Percentiles rank a stretch among this genome's conserved stretches.
Conservation (phyloP, 352 stramenopile species). For the Pythium sukuiense region DNA sequence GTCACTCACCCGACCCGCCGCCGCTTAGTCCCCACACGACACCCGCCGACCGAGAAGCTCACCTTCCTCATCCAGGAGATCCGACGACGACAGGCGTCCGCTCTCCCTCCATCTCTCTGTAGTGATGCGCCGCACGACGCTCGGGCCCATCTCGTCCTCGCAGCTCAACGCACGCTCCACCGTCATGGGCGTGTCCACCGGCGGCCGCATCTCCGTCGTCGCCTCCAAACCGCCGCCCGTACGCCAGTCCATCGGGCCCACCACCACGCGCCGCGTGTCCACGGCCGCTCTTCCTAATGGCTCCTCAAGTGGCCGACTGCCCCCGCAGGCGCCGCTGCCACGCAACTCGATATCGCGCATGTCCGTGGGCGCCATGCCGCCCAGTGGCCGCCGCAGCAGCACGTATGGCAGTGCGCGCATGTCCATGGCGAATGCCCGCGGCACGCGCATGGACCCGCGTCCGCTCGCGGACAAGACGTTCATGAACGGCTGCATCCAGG, state of each 20-base stretch:
- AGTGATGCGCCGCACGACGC: conserved; percentile 82
- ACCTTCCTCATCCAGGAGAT: background rate
- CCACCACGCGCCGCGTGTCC: conserved; percentile 50
- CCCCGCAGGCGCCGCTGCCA: conserved; percentile 23
- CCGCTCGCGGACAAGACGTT: conserved; percentile 91
- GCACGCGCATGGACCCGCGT: conserved; percentile 71
- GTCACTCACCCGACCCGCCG: background rate
- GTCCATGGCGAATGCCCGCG: conserved; percentile 43
- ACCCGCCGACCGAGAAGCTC: background rate
- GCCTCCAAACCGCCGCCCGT: conserved; percentile 41
- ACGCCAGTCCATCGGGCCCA: conserved; percentile 63
- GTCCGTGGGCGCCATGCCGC: conserved; percentile 36
- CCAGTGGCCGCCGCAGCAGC: conserved; percentile 53
- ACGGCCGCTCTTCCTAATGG: conserved; percentile 20
- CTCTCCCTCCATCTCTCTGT: background rate
- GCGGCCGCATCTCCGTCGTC: conserved; percentile 56
- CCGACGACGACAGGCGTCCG: background rate
- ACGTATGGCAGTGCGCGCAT: conserved; percentile 55
- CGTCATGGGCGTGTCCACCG: conserved; percentile 29
- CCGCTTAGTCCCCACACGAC: background rate
- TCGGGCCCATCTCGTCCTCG: conserved; percentile 81
- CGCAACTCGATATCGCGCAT: conserved; percentile 53
- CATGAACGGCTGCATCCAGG: conserved; percentile 90
- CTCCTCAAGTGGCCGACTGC: conserved; percentile 16
- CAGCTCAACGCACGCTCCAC: conserved; percentile 71